Evolutionary conservation across 2,329 filamentous ascomycete species (phyloP), one percentile per base, ranked within the genome.

Genomic region (Cladosporium sp.): DNA sequence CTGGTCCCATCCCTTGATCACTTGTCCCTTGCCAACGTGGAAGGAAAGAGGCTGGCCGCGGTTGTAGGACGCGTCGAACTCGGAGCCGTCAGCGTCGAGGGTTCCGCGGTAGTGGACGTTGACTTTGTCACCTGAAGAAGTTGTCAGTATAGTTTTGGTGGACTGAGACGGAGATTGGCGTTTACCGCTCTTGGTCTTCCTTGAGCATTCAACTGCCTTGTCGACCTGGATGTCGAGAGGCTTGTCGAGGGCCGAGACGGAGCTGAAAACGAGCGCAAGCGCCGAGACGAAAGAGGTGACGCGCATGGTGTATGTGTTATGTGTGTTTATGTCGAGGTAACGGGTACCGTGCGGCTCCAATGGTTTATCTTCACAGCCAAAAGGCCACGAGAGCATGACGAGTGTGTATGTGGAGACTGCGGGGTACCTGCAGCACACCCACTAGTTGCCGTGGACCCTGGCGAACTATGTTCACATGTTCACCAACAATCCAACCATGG

Each of bases 1-100:
- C 71, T 95, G 76, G 68, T 97, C 93, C 93, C 92, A 97, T 70
- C 93, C 93, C 77, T 89, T 87, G 72, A 99, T 99, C 51, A 97
- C 94, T 72, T 88, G 83, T 44, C 91, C 90, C 22, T 77, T 77
- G 35, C 94, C 94, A 32, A 99, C 78, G 61, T 79, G 85, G 77
- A 99, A 97, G 61, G 72, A 77, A 69, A 99, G 84, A 5, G 94
- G 93, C 59, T 76, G 71, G 35, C 85, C 84, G 42, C 92, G 85
- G 65, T 92, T 86, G 75, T 95, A 95, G 74, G 79, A 83, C 62
- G 90, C 84, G 76, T 97, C 93, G 70, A 97, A 97, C 72, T 94
- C 80, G 60, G 83, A 79, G 67, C 91, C 93, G 63, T 85, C 83
- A 52, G 68, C 70, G 55, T 72, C 65, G 15, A 83, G 68, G 2